Evolutionary conservation across 1,139 yeast genomes (phyloP), one percentile per base, ranked within the genome.

Genomic region (Pichia sp.): DNA sequence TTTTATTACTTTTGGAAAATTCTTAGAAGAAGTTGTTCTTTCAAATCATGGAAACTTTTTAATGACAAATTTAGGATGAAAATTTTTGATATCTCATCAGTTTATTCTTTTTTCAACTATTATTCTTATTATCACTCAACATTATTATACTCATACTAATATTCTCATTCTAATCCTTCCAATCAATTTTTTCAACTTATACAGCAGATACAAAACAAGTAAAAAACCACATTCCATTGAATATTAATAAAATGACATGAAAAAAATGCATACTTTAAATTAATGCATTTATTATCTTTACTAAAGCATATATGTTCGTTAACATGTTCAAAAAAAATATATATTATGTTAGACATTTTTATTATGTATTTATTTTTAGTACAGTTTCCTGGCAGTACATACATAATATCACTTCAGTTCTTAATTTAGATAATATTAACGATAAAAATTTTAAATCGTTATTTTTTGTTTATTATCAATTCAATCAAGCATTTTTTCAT

Each of bases 161-260:
- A 13, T 26, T 24, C 7, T 26, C 23, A 9, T 34, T 31, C 27
- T 25, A 14, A 19, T 33, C 14, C 28, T 27, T 31, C 22, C 20
- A 16, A 19, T n/a, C 15, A 19, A 4, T 37, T 27, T 35, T 30
- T 32, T 33, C 33, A 28, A 33, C 7, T 27, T 32, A 27, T 41
- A 36, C 35, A 40, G 39, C 40, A 36, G 41, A 31, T 24, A 20
- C 33, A 37, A 37, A 36, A 37, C 20, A 15, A 22, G 31, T 16
- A 28, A 19, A 29, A 19, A 6, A 13, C n/a, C n/a, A n/a, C 13
- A 13, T n/a, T 29, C 16, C 32, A 29, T 29, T 29, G 18, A 15
- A 13, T 28, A n/a, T 18, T 28, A 28, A 16, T 16, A 18, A 28
- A 16, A 28, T 3, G 16, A 16, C 10, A 28, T 28, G 31, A 28